These are phyloP conservation scores for Talaromyces rugulosus DNA, from an alignment of 2,329 filamentous ascomycete genomes.

Conservation along the genomic window DNA sequence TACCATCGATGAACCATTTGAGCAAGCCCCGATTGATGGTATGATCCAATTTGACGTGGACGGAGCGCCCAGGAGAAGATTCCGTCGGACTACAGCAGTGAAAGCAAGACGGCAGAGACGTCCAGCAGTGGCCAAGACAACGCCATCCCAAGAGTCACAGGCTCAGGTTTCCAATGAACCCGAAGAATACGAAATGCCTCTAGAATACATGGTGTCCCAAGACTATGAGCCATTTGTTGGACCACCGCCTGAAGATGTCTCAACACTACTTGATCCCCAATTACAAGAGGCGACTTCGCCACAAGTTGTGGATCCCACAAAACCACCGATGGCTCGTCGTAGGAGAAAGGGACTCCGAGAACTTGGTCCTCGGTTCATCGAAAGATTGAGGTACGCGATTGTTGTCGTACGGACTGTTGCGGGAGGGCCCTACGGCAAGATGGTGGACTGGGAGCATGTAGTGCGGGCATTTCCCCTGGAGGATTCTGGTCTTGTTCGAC, in stretches of 20 bases:
- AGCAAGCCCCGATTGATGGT: conserved; percentile 28
- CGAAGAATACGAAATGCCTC: neutral
- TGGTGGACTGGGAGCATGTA: conserved; percentile 45
- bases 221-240: neutral
- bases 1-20: conserved; percentile 26
- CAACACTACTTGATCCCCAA: neutral
- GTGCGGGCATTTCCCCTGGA: conserved; percentile 37
- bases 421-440: conserved; percentile 39
- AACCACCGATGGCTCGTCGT: conserved; percentile 1
- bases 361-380: conserved; percentile 25
- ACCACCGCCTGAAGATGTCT: neutral
- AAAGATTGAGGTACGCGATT: conserved; percentile 39
- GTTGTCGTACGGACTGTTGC: conserved; percentile 42
- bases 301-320: neutral
- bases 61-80: conserved; percentile 7
- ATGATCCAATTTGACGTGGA: conserved; percentile 30
- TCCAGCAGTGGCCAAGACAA: neutral
- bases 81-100: neutral
- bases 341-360: conserved; percentile 21
- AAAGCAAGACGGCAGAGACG: conserved; percentile 9
- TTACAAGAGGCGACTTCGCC: neutral
- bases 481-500: conserved; percentile 34
- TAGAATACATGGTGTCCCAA: neutral
- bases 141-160: neutral
- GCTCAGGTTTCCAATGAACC: neutral